A percentile compares a stretch with the other conserved stretches of the same genome.
Evolutionary conservation across 2,329 filamentous ascomycete genomes (phyloP).

Genomic region (Dendrostoma leiphaemia): DNA sequence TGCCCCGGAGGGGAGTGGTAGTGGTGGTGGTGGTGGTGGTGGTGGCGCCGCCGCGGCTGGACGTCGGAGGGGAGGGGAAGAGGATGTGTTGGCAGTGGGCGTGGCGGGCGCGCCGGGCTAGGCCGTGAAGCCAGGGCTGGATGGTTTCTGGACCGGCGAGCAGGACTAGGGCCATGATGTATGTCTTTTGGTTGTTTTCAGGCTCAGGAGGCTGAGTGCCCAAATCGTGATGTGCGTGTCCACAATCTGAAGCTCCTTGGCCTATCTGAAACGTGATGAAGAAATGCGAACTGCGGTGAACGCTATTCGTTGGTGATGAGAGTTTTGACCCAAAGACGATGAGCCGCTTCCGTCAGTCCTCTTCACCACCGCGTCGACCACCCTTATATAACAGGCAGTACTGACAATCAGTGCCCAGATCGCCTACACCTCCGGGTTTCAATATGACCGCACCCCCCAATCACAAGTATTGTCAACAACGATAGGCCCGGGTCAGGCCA

Average conservation of each 20-base stretch:
- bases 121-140: conserved; percentile 3
- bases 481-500: background rate
- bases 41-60: background rate
- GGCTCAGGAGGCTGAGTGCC: background rate
- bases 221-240: background rate
- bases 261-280: too few species aligned
- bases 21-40: background rate
- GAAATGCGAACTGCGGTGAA: too few species aligned
- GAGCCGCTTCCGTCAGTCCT: too few species aligned
- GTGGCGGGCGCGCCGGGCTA: background rate
- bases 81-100: background rate
- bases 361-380: too few species aligned
- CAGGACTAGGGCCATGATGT: background rate
- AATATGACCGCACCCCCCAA: too few species aligned
- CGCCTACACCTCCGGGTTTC: background rate
- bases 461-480: background rate
- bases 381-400: too few species aligned
- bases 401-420: too few species aligned
- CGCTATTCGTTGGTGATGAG: too few species aligned
- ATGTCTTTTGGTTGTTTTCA: background rate
- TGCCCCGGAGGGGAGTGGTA: conserved; percentile 3
- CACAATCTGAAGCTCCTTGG: too few species aligned
- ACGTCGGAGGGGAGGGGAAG: background rate
- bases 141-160: conserved; percentile 1
- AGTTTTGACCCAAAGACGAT: too few species aligned